Evolutionary conservation across 768 basidiomycete genomes (phyloP), one percentile per base, ranked within the genome.

Genomic region (Suillus luteus): DNA sequence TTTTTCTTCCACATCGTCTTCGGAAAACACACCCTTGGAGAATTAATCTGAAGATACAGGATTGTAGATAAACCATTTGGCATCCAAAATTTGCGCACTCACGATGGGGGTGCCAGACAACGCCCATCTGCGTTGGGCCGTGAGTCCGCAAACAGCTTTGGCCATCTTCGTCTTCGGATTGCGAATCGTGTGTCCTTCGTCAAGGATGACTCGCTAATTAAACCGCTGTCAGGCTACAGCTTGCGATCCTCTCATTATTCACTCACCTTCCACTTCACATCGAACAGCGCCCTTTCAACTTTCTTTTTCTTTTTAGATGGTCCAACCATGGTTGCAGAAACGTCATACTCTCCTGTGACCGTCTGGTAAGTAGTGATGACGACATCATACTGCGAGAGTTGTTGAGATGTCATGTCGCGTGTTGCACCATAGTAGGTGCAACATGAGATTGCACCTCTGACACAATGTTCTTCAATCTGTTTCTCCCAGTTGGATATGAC

Each of bases 51-150:
- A 11, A 43, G 14, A 38, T 8, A 33, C 49, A 33, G 33, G 55
- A 17, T 57, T 27, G 62, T 59, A 65, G 24, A 41, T 48, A 24
- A 51, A 38, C 11, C 38, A n/a, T 6, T 9, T 64, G 38, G 35
- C 24, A 55, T 37, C 48, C 15, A 48, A 46, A 37, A 48, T 41
- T 11, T 15, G 27, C 55, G 59, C 64, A 76, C 91, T 77, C 74
- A 96, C 92, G 64, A 97, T 96, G 0, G 95, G 95, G 9, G 95
- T 97, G 35, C 94, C 93, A 33, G 86, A 87, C 60, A 93, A 77
- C 5, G 86, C 84, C 92, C 92, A 94, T 54, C 92, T 88, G 64
- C 89, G 85, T 67, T 94, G 84, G 0, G 89, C 90, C 19, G 76
- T 75, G 27, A 94, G 77, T 19, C 74, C 85, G 63, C 81, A 86